Evolutionary conservation across 208 protist genomes (phyloP), one percentile per base, ranked within the genome.

Genomic region (Wallacemonas sp.): DNA sequence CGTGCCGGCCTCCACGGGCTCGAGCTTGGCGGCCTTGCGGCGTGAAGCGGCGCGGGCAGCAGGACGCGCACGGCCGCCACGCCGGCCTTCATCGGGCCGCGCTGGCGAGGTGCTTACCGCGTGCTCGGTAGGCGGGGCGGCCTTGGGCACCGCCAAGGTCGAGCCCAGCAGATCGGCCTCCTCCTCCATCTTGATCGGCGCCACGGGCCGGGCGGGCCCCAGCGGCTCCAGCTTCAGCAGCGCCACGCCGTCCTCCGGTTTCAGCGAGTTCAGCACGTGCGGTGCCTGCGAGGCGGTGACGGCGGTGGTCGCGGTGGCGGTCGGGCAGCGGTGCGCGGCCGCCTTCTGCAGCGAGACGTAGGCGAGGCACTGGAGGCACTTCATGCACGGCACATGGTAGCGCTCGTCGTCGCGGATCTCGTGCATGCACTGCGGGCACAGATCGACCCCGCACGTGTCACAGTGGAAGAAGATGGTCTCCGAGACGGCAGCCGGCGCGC

Each of bases 381-480:
- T 73, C 76, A 90, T 65, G 50, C 90, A 95, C 11, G 90, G 90
- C 8, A 87, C 70, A 69, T 95, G 87, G 46, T 82, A 91, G 46
- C 90, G 90, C 41, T 76, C 70, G 31, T 92, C 80, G 0, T 48
- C 31, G 3, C 42, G 65, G 38, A 92, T 50, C 38, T 96, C 90
- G 1, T 48, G 65, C 29, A 81, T 41, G 65, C 90, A 96, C 11
- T 68, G 52, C 23, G 22, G 26, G 57, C 90, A 96, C 18, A 96
- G 68, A 63, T 96, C 90, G 38, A 87, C 81, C 5, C 41, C 68
- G 45, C 90, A 96, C 12, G 25, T 48, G 26, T 78, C 57, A 74
- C 90, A 96, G 77, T 86, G 82, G 54, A 82, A 84, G 50, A 95
- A 81, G 46, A 57, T 66, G 7, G 46, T 33, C 20, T 74, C 65